Base-by-base conservation (phyloP, 805 yeast genomes). In the Scheffersomyces coipomensis region DNA sequence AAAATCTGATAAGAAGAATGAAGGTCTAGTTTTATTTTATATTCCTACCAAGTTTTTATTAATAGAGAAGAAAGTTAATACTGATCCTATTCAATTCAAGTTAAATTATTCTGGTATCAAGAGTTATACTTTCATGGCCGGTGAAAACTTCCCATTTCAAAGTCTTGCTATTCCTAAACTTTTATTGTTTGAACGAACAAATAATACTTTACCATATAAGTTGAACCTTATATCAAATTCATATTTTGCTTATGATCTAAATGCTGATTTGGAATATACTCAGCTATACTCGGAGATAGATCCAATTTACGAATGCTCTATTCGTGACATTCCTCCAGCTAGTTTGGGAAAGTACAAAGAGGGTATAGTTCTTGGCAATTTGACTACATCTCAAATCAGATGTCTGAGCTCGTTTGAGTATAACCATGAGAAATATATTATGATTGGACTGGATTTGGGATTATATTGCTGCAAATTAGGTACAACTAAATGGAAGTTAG, bases 381-480 rank as follows among this genome's bases (percentile, higher is more conserved):
- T 27, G 6, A 27, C 7, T 27, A 27, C 30, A 4, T 5, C 18
- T 27, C 30, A n/a, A n/a, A 13, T 27, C 5, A 27, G 12, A 23
- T 73, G 80, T 38, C 62, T 76, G 3, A 63, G 70, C 1, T 53
- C 69, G 18, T 75, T 86, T 44, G 56, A 52, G 11, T 72, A 66
- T 48, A 69, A 72, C 21, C 73, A 70, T 3, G 66, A 68, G 17
- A 61, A 52, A 9, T 82, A 73, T 43, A 58, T 70, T 30, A 56
- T 85, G 2, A 54, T 83, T 16, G 96, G 93, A 1, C 66, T 85
- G 2, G 71, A 71, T 1, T 61, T 68, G 37, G 96, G 96, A 0
- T 60, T 88, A 1, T 84, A 74, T 48, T 58, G 85, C 45, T 67
- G 73, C n/a, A 66, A 65, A 40, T 45, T 57, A 32, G 10, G 10